These are phyloP conservation scores for Neofusicoccum sp. DNA, from an alignment of 2,329 filamentous ascomycete species.

Conservation along the genomic window DNA sequence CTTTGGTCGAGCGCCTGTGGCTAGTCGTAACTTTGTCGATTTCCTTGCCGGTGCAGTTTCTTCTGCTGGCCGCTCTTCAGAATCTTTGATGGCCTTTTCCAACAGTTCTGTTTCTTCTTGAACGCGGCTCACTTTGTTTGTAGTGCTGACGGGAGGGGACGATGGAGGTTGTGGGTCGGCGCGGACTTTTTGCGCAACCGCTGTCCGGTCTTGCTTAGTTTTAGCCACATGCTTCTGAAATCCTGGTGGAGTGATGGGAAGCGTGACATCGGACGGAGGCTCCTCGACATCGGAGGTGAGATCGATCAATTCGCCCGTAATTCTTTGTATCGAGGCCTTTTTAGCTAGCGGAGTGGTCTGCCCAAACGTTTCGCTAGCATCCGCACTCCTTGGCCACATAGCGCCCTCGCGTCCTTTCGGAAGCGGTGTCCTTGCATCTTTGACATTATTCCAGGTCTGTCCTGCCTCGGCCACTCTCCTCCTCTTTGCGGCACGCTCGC, in stretches of 20 bases:
- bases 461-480: constrained; percentile 32
- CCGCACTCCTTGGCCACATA: background rate
- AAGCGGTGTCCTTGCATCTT: constrained; percentile 22
- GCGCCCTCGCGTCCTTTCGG: background rate
- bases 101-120: constrained; percentile 19
- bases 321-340: background rate
- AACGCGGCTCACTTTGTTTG: constrained; percentile 41
- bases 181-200: constrained; percentile 27
- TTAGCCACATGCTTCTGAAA: background rate
- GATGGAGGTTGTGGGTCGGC: constrained; percentile 32
- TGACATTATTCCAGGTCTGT: constrained; percentile 27
- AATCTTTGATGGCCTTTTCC: constrained; percentile 20
- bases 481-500: constrained; percentile 43
- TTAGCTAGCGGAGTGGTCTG: background rate
- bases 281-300: constrained; percentile 18
- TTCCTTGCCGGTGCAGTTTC: constrained; percentile 25
- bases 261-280: constrained; percentile 9
- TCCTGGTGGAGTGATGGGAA: constrained; percentile 12
- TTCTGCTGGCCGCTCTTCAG: constrained; percentile 17
- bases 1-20: constrained; percentile 42
- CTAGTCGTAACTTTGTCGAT: constrained; percentile 42
- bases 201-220: too few relatives aligned
- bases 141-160: constrained; percentile 41
- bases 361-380: background rate
- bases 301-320: constrained; percentile 9